phyloP scores from a whole-genome alignment of 129 eudicot species.

The Flaveria brownii region DNA sequence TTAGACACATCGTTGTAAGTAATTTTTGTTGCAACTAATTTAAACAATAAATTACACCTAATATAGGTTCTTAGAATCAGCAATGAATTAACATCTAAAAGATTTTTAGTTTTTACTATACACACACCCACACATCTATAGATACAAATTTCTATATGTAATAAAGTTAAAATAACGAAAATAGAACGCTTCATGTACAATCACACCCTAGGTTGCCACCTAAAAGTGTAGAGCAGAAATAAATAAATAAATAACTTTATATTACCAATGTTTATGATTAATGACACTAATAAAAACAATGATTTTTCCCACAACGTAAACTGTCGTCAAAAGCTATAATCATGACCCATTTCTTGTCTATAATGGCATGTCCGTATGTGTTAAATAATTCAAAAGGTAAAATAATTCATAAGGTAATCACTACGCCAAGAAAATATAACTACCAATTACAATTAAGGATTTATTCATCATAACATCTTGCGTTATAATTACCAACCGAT shows the following conservation, averaged over 20 bases:
- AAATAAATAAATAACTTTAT: background rate
- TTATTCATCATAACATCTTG: background rate
- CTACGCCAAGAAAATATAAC: background rate
- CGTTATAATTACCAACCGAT: background rate
- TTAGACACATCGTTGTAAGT: too few relatives aligned
- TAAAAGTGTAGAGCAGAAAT: background rate
- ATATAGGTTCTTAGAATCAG: too few relatives aligned
- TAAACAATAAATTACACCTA: too few relatives aligned
- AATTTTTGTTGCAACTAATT: too few relatives aligned
- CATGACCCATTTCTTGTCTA: background rate
- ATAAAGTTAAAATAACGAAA: too few relatives aligned
- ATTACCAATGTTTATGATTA: background rate
- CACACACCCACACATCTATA: too few relatives aligned
- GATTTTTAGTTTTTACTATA: too few relatives aligned
- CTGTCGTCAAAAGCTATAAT: constrained; percentile 17
- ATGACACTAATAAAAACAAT: background rate
- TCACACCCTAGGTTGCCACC: background rate
- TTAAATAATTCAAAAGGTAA: background rate
- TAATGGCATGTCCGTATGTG: background rate
- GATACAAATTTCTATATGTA: too few relatives aligned
- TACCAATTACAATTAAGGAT: background rate
- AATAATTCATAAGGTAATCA: background rate
- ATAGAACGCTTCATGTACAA: too few relatives aligned
- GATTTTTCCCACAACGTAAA: constrained; percentile 14
- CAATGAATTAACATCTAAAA: too few relatives aligned